Evolutionary conservation across 1,284 basidiomycete species (phyloP).

Genomic region (Phlebopus sp.): DNA sequence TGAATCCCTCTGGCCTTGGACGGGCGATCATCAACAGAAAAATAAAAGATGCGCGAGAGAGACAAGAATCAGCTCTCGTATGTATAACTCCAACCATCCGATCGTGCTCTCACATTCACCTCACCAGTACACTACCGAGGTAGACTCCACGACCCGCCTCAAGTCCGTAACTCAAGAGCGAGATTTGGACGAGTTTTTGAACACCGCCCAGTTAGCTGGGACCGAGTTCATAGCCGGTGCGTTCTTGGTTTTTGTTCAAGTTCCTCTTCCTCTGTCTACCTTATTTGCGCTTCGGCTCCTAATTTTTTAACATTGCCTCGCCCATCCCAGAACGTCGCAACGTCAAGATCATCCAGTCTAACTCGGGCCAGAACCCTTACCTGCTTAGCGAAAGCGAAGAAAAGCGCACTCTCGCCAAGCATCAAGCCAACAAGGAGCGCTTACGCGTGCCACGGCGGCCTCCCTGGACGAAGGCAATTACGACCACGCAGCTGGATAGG

Average conservation of each 20-base stretch:
- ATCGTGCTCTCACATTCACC: not conserved
- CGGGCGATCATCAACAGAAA: slow-evolving; percentile 89
- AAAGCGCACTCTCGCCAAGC: slow-evolving; percentile 66
- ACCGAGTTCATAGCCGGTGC: slow-evolving; percentile 96
- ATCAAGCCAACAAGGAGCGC: slow-evolving; percentile 68
- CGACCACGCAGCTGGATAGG: slow-evolving; percentile 73
- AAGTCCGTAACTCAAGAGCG: slow-evolving; percentile 95
- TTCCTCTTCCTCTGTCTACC: not conserved
- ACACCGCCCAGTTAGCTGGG: slow-evolving; percentile 91
- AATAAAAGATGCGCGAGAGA: slow-evolving; percentile 75
- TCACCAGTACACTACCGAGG: slow-evolving; percentile 74
- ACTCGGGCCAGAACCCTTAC: slow-evolving; percentile 78
- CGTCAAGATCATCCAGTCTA: slow-evolving; percentile 83
- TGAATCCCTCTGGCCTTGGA: slow-evolving; percentile 78
- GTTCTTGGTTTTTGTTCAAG: slow-evolving; percentile 23
- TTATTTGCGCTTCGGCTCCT: slow-evolving; percentile 1
- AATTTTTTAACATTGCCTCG: not conserved
- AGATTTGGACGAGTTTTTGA: slow-evolving; percentile 95
- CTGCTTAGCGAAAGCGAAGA: slow-evolving; percentile 87
- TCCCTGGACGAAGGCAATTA: slow-evolving; percentile 80
- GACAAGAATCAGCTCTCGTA: slow-evolving; percentile 74
- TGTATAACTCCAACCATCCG: slow-evolving; percentile 26
- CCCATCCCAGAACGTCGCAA: slow-evolving; percentile 76
- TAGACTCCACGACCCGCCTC: slow-evolving; percentile 68
- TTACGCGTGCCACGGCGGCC: slow-evolving; percentile 85